These are phyloP conservation scores for Epichloe bromicola DNA, from an alignment of 2,329 filamentous ascomycete genomes.

Conservation along the genomic window DNA sequence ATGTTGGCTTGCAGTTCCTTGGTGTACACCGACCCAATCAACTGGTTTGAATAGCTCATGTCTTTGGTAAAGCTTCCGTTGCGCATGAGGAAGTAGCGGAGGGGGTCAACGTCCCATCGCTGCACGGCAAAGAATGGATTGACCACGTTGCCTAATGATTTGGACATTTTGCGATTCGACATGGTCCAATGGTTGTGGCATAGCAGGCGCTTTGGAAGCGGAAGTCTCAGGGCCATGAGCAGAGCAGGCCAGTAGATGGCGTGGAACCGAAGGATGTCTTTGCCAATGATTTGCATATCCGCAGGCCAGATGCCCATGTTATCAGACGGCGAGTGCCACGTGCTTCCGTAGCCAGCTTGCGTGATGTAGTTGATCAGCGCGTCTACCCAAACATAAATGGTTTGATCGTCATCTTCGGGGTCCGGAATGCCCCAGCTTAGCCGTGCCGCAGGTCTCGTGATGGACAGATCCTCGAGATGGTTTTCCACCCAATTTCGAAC, in stretches of 20 bases:
- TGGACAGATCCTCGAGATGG: conserved; percentile 74
- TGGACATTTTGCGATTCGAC: conserved; percentile 87
- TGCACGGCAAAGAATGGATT: conserved; percentile 87
- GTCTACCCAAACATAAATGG: conserved; percentile 97
- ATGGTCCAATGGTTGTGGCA: conserved; percentile 95
- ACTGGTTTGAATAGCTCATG: conserved; percentile 70
- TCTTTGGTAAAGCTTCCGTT: conserved; percentile 69
- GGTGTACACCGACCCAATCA: conserved; percentile 64
- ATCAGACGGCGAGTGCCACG: conserved; percentile 53
- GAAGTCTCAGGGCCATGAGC: conserved; percentile 74
- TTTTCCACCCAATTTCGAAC: conserved; percentile 64
- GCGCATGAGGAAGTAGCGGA: conserved; percentile 80
- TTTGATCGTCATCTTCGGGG: conserved; percentile 71
- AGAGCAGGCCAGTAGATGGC: conserved; percentile 97
- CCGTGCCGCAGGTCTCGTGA: conserved; percentile 69
- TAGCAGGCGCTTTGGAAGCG: conserved; percentile 65
- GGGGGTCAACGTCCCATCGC: conserved; percentile 72
- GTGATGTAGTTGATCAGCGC: conserved; percentile 91
- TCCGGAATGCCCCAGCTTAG: conserved; percentile 83
- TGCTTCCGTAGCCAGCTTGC: conserved; percentile 56
- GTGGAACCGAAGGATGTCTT: conserved; percentile 94
- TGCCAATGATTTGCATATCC: conserved; percentile 84
- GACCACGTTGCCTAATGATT: conserved; percentile 87
- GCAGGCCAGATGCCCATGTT: conserved; percentile 67
- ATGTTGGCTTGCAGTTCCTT: conserved; percentile 65